A percentile compares a stretch with the other conserved stretches of the same genome.
Evolutionary conservation across 495 filamentous ascomycete species (phyloP).

Genomic region (Aspergillus homomorphus): DNA sequence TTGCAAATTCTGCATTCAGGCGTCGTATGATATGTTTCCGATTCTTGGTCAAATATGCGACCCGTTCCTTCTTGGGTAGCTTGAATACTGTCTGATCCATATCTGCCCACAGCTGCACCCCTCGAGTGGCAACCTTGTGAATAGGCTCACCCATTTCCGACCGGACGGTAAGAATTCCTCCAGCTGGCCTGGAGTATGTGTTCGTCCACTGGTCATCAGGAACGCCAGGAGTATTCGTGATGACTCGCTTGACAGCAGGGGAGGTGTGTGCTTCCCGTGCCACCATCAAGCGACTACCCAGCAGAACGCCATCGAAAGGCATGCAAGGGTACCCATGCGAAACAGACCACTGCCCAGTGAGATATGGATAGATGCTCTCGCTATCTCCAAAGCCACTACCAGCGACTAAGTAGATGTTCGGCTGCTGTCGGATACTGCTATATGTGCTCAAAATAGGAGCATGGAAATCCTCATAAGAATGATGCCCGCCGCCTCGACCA

Average conservation of each 20-base stretch:
- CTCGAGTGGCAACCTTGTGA: conserved; percentile 41
- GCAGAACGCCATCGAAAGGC: conserved; percentile 49
- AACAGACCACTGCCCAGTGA: conserved; percentile 44
- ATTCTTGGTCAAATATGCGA: conserved; percentile 24
- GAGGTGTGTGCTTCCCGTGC: conserved; percentile 42
- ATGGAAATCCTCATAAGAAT: conserved; percentile 53
- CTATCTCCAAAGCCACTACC: conserved; percentile 49
- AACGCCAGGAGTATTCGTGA: conserved; percentile 29
- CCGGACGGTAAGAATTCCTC: conserved; percentile 37
- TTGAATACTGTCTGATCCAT: conserved; percentile 38
- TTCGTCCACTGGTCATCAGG: conserved; percentile 28
- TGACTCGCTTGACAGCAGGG: conserved; percentile 26
- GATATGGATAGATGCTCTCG: conserved; percentile 47
- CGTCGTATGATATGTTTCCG: conserved; percentile 27
- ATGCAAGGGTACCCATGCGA: conserved; percentile 40
- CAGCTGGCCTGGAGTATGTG: conserved; percentile 25
- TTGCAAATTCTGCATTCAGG: conserved; percentile 37
- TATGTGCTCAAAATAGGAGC: conserved; percentile 45
- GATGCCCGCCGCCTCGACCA: conserved; percentile 50
- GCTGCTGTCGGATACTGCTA: conserved; percentile 38
- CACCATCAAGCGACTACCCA: conserved; percentile 51
- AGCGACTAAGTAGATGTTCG: conserved; percentile 48
- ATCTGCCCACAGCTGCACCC: conserved; percentile 37
- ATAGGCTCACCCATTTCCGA: conserved; percentile 47
- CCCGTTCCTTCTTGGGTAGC: conserved; percentile 25